Base-by-base conservation (phyloP, 768 basidiomycete species). In the Pisolithus sp. region DNA sequence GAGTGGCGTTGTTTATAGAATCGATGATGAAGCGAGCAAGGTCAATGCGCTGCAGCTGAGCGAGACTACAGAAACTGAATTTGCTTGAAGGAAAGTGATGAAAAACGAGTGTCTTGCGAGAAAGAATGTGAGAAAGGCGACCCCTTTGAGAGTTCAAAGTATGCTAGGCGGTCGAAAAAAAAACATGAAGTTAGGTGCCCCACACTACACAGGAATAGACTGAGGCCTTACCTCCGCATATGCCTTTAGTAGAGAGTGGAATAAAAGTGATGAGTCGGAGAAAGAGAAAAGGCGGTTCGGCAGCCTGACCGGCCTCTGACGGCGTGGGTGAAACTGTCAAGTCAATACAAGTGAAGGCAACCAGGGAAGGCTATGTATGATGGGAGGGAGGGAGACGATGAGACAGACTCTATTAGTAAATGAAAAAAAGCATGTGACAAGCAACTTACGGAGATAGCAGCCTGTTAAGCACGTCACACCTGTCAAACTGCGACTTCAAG, bases 181-280 rank as follows among this genome's bases (percentile, higher is more conserved):
- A 28, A 13, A 23, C 23, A 21, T 12, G 9, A 47, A 12, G 10
- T 7, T 41, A 6, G 9, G 23, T 40, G 31, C 8, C 17, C 46
- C 21, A 47, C n/a, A n/a, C 8, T 18, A 41, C 46, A 15, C 24
- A 34, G 40, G n/a, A 42, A 20, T 28, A 18, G 31, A 23, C 12
- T 7, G 48, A 21, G 18, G 48, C 26, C 50, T 17, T 7, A 61
- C 60, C 60, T 50, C 59, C 58, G 60, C 60, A 60, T 55, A 55
- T 52, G 39, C 31, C 15, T 39, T 31, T 21, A 31, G 28, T 7
- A 24, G 21, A 48, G 26, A 28, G 43, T 43, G 43, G 47, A 49
- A 45, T 46, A 12, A 34, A 34, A 26, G 30, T 21, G 17, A 24
- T 24, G 12, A 18, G n/a, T 21, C 17, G 26, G n/a, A 47, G 13